phyloP scores from a whole-genome alignment of 495 filamentous ascomycete genomes.

The Trichoderma reesei region DNA sequence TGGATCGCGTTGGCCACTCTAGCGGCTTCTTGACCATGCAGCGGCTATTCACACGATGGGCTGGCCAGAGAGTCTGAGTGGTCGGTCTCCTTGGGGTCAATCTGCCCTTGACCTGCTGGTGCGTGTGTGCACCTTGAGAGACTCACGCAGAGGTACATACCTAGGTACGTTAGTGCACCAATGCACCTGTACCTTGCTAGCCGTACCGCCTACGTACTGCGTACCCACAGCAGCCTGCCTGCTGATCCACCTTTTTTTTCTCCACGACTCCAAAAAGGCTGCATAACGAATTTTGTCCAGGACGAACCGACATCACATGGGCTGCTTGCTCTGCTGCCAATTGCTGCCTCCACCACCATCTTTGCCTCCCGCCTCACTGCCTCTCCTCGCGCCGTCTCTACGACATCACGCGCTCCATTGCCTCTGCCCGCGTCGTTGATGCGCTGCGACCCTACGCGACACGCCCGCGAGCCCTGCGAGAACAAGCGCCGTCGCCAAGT shows the following conservation, averaged over 20 bases:
- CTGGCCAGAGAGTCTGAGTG: too few species aligned
- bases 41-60: too few species aligned
- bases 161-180: neutral
- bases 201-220: neutral
- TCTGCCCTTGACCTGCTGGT: too few species aligned
- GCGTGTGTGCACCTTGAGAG: too few species aligned
- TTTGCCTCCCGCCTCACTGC: neutral
- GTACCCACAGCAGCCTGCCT: constrained; percentile 6
- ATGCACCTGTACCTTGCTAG: neutral
- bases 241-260: constrained; percentile 9
- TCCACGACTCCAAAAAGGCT: constrained; percentile 4
- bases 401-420: neutral
- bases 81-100: too few species aligned
- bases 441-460: constrained; percentile 7
- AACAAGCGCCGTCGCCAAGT: neutral
- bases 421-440: constrained; percentile 2
- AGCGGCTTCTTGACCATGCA: too few species aligned
- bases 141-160: neutral
- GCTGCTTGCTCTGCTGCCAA: neutral
- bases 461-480: neutral
- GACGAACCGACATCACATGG: neutral
- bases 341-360: constrained; percentile 2
- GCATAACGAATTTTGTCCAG: neutral
- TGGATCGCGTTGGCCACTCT: too few species aligned
- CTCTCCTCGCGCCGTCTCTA: neutral